Evolutionary conservation across 352 stramenopile species (phyloP).

Genomic region (Pythium rishiriense): DNA sequence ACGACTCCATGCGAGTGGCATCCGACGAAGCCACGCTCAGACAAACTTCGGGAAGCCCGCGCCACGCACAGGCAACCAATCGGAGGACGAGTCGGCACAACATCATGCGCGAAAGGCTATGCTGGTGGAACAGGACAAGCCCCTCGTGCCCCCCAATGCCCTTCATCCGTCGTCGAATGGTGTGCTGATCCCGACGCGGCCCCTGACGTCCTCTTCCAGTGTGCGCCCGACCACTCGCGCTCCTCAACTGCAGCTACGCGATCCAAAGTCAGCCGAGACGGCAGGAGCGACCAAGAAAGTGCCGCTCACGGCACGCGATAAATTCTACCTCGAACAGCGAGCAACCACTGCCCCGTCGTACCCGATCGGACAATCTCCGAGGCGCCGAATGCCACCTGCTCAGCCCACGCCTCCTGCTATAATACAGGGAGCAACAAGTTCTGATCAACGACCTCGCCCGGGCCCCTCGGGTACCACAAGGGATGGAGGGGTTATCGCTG

Average conservation of each 20-base stretch:
- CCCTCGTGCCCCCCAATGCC: constrained; percentile 35
- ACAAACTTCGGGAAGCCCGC: constrained; percentile 44
- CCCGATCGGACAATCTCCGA: constrained; percentile 8
- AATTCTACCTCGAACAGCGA: constrained; percentile 61
- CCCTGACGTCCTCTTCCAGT: constrained; percentile 35
- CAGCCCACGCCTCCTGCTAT: not conserved
- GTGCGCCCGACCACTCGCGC: constrained; percentile 13
- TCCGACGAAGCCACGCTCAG: constrained; percentile 61
- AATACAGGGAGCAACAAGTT: not conserved
- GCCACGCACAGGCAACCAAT: constrained; percentile 17
- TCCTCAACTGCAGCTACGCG: not conserved
- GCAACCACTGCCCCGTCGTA: constrained; percentile 37
- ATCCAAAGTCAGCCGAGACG: not conserved
- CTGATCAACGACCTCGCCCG: not conserved
- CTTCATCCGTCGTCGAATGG: constrained; percentile 30
- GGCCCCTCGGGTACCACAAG: not conserved
- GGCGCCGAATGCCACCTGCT: not conserved
- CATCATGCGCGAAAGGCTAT: not conserved
- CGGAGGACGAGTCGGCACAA: not conserved
- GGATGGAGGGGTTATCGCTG: not conserved
- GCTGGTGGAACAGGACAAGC: constrained; percentile 22
- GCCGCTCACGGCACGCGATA: constrained; percentile 58
- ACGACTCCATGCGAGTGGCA: constrained; percentile 55
- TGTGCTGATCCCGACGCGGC: constrained; percentile 52
- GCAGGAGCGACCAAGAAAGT: constrained; percentile 28